phyloP scores from a whole-genome alignment of 192 early-diverging fungal genomes.

The Coemansia sp. region DNA sequence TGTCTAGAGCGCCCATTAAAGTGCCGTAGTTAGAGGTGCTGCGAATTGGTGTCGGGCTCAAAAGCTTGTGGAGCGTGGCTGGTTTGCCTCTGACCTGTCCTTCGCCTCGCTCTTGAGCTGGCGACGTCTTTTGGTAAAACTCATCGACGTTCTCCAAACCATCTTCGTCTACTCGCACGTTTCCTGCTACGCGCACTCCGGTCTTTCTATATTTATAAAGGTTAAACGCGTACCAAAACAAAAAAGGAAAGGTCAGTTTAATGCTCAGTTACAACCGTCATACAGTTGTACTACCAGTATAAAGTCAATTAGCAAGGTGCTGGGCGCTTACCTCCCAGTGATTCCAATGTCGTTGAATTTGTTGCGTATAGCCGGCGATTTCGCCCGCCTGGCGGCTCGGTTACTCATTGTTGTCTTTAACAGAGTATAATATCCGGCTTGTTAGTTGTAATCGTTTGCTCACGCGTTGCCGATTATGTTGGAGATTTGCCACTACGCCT shows the following conservation, averaged over 20 bases:
- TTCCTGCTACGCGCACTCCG: conserved; percentile 41
- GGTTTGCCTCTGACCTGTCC: background rate
- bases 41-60: conserved; percentile 46
- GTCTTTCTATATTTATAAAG: conserved; percentile 33
- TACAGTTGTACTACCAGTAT: background rate
- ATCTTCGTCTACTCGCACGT: conserved; percentile 40
- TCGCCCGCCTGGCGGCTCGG: conserved; percentile 29
- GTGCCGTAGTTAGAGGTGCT: conserved; percentile 27
- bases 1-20: conserved; percentile 39
- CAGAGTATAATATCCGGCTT: background rate
- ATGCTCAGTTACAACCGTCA: background rate
- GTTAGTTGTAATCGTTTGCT: background rate
- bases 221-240: background rate
- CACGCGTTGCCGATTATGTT: background rate
- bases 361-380: conserved; percentile 43
- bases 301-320: background rate
- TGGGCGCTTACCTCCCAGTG: conserved; percentile 24
- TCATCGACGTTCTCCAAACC: conserved; percentile 52
- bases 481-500: background rate
- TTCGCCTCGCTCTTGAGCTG: conserved; percentile 11
- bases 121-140: conserved; percentile 50
- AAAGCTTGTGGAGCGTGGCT: conserved; percentile 34
- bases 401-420: conserved; percentile 28
- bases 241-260: background rate
- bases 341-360: conserved; percentile 42